A percentile compares a stretch with the other conserved stretches of the same genome.
Conservation (phyloP, 371 early-diverging fungal genomes). For the Choanephora cucurbitarum region DNA sequence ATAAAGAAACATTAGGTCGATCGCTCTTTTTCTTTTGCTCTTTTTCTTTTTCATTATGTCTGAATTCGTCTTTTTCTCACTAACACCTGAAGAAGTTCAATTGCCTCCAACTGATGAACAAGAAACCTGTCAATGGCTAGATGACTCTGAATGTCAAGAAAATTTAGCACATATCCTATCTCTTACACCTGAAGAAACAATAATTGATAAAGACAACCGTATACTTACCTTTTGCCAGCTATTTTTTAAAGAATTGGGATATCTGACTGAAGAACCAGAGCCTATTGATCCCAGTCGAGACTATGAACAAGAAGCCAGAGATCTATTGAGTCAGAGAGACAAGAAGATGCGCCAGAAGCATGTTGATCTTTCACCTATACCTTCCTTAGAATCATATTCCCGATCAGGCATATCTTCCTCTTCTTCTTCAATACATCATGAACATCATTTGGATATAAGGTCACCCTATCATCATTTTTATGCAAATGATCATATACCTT, state of each 20-base stretch:
- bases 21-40: neutral
- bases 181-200: conserved; percentile 43
- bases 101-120: conserved; percentile 8
- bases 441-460: conserved; percentile 28
- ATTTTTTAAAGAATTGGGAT: conserved; percentile 41
- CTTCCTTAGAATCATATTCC: conserved; percentile 23
- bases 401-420: conserved; percentile 41
- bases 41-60: conserved; percentile 5
- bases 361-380: conserved; percentile 18
- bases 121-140: conserved; percentile 26
- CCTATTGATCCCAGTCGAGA: conserved; percentile 34
- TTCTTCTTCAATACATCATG: conserved; percentile 33
- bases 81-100: conserved; percentile 21
- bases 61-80: conserved; percentile 21
- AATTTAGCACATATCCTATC: conserved; percentile 41
- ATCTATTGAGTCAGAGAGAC: conserved; percentile 19
- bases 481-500: neutral
- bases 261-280: conserved; percentile 38
- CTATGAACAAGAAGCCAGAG: conserved; percentile 31
- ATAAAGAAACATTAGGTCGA: neutral
- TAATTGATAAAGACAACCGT: conserved; percentile 40
- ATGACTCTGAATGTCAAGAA: conserved; percentile 47
- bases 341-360: conserved; percentile 24
- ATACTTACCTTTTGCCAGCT: conserved; percentile 29
- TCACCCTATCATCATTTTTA: conserved; percentile 29